These are phyloP conservation scores for Aphanomyces stellatus DNA, from an alignment of 352 stramenopile genomes.

Conservation along the genomic window DNA sequence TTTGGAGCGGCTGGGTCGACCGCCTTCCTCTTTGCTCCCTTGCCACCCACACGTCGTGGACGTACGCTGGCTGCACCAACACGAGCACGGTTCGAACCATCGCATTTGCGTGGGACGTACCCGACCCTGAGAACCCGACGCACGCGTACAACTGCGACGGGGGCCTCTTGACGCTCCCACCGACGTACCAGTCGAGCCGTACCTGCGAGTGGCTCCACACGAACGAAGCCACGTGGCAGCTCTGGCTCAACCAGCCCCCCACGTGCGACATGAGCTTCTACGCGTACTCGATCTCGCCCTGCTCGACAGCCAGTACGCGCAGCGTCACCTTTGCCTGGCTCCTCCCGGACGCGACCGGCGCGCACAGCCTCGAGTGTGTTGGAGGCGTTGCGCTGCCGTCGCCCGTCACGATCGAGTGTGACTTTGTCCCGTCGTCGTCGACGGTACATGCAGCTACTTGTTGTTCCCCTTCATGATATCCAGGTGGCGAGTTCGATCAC, in stretches of 20 bases:
- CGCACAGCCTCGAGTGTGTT: neutral
- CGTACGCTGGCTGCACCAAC: slow-evolving; percentile 27
- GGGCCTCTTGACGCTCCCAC: slow-evolving; percentile 23
- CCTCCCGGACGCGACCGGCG: slow-evolving; percentile 21
- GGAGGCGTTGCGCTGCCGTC: neutral
- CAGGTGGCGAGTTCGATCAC: neutral
- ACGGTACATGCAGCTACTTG: neutral
- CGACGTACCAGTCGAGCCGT: slow-evolving; percentile 27
- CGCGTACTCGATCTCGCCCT: slow-evolving; percentile 29
- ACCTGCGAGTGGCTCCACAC: slow-evolving; percentile 37
- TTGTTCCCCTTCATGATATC: neutral
- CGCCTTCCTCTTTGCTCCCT: slow-evolving; percentile 32
- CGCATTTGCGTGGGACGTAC: slow-evolving; percentile 31
- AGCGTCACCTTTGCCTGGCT: slow-evolving; percentile 33
- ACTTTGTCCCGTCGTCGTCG: slow-evolving; percentile 4
- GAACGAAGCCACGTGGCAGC: slow-evolving; percentile 23
- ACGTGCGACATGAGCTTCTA: slow-evolving; percentile 36
- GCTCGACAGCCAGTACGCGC: slow-evolving; percentile 24
- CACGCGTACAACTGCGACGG: slow-evolving; percentile 43
- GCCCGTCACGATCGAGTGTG: slow-evolving; percentile 13
- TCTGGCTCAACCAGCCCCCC: slow-evolving; percentile 29
- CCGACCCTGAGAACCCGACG: slow-evolving; percentile 29
- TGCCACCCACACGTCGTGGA: slow-evolving; percentile 23
- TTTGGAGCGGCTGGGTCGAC: slow-evolving; percentile 39
- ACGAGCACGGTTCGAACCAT: slow-evolving; percentile 21